Conservation (phyloP, 371 early-diverging fungal genomes). For the Dinochytrium kinnereticum region DNA sequence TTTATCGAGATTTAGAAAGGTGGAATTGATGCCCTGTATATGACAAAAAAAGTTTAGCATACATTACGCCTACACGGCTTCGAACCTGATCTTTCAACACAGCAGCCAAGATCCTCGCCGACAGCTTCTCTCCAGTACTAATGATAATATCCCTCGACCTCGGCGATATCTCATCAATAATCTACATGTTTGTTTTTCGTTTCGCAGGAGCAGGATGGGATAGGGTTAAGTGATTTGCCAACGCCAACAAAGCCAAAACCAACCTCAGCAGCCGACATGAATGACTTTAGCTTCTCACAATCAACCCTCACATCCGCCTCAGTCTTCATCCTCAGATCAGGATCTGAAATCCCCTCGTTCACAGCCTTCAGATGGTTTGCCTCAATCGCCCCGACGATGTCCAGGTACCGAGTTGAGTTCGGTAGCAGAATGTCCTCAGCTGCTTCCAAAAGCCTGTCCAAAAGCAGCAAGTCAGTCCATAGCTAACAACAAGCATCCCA, state of each 20-base stretch:
- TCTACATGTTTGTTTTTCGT: conserved; percentile 56
- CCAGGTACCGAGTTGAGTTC: conserved; percentile 64
- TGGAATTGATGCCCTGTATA: conserved; percentile 84
- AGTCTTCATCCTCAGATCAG: conserved; percentile 59
- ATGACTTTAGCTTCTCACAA: conserved; percentile 75
- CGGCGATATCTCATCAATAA: conserved; percentile 96
- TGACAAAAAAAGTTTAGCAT: background rate
- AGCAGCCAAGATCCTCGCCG: conserved; percentile 88
- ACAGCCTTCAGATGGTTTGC: conserved; percentile 81
- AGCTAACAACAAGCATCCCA: background rate
- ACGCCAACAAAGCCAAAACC: background rate
- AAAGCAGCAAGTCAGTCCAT: background rate
- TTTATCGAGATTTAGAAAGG: conserved; percentile 84
- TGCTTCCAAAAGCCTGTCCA: conserved; percentile 66
- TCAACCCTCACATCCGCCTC: conserved; percentile 68
- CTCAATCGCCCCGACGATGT: conserved; percentile 80
- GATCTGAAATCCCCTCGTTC: conserved; percentile 50
- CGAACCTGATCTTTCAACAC: conserved; percentile 61
- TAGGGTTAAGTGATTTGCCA: background rate
- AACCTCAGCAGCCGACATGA: conserved; percentile 94
- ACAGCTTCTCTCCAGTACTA: conserved; percentile 91
- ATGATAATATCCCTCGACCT: conserved; percentile 94
- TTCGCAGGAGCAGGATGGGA: background rate
- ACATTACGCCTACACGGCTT: background rate
- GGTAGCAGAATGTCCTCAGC: conserved; percentile 72